Base-by-base conservation (phyloP, 2,329 filamentous ascomycete genomes). In the Fusarium neocosmosporiellum region DNA sequence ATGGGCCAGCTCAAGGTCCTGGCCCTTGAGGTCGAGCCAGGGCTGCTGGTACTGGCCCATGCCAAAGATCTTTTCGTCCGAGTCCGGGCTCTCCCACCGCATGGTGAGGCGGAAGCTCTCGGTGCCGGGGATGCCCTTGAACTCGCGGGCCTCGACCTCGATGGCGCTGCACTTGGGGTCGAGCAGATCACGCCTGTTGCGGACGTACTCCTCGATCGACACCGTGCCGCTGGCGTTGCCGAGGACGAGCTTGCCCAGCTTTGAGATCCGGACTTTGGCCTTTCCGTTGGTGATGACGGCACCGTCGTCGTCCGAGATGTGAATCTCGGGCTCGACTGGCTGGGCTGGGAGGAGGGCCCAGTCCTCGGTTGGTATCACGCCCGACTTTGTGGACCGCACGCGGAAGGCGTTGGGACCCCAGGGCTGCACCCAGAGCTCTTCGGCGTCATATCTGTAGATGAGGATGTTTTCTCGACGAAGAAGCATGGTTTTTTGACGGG, bases 21-120 rank as follows among this genome's bases (percentile, higher is more conserved):
- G 77, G 0, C 90, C 90, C 72, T 92, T 92, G 57, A 92, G 83
- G 75, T 92, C 85, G 20, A 92, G 81, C 59, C 83, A 85, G 0
- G 88, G 87, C 73, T 92, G 90, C 75, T 92, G 90, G 67, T 92
- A 92, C 79, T 92, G 90, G 0, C 90, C 90, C 90, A 92, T 92
- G n/a, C 90, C 90, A 74, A 86, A 92, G 18, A 92, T 87, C 76
- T 87, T 88, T 77, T 92, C 90, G 20, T 87, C 81, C 0, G 81
- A 79, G 58, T 86, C 79, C 59, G 88, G 76, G 2, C 86, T 88
- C 77, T 92, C 90, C 60, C 92, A 86, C 0, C 90, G 84, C 71
- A 86, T 82, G 0, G 88, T 91, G 7, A 92, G 81, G 57, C 89
- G 86, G 75, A 88, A 91, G 64, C 84, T 84, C 1, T 83, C 81